These are phyloP conservation scores for Cyclostephanos invisitatus DNA, from an alignment of 108 stramenopile species.

Conservation along the genomic window DNA sequence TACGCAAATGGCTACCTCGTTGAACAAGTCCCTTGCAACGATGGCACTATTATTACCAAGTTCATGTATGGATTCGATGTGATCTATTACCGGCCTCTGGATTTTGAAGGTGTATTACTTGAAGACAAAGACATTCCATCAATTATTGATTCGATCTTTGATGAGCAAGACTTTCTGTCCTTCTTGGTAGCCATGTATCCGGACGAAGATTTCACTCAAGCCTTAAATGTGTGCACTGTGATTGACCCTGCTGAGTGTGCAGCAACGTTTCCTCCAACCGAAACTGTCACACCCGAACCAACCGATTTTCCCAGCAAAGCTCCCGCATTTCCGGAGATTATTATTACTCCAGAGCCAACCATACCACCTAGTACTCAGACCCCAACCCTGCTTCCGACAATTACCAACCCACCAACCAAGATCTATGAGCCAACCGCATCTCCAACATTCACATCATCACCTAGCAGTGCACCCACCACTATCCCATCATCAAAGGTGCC, in stretches of 20 bases:
- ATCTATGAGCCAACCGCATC: constrained; percentile 3
- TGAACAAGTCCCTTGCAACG: constrained; percentile 18
- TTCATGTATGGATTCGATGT: constrained; percentile 45
- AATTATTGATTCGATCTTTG: constrained; percentile 24
- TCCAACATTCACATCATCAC: constrained; percentile 4
- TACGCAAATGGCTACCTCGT: constrained; percentile 31
- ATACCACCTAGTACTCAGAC: neutral
- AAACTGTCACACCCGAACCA: constrained; percentile 6
- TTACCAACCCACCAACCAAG: constrained; percentile 5
- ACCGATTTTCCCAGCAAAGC: constrained; percentile 5
- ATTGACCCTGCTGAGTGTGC: constrained; percentile 24
- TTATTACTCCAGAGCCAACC: neutral
- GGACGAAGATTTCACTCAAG: constrained; percentile 22
- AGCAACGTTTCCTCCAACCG: constrained; percentile 21
- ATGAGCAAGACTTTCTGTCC: constrained; percentile 14
- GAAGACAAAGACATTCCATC: constrained; percentile 15
- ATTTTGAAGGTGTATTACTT: constrained; percentile 20
- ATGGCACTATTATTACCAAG: constrained; percentile 36
- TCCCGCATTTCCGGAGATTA: neutral
- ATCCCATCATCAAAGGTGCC: neutral
- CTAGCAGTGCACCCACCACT: neutral
- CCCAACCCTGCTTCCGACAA: constrained; percentile 1
- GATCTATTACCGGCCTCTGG: constrained; percentile 35
- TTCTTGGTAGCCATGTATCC: constrained; percentile 21
- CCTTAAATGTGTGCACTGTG: constrained; percentile 17